Percentiles rank a stretch among this genome's conserved stretches.
Evolutionary conservation across 352 stramenopile genomes (phyloP).

Genomic region (Globisporangium sylvaticum): DNA sequence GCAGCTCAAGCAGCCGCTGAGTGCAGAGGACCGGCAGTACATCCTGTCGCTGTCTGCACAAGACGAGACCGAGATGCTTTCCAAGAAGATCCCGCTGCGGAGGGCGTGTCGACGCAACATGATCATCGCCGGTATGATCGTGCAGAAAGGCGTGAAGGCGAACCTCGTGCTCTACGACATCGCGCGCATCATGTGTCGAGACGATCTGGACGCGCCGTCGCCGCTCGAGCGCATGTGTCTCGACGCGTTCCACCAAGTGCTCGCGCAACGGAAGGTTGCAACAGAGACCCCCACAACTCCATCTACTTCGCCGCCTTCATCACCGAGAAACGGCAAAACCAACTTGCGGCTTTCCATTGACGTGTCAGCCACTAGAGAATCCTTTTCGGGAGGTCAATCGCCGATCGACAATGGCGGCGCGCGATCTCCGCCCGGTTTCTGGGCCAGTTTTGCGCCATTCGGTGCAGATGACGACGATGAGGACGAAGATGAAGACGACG

Average conservation of each 20-base stretch:
- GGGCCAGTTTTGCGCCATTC: slow-evolving; percentile 71
- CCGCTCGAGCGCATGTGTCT: slow-evolving; percentile 59
- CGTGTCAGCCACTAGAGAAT: slow-evolving; percentile 21
- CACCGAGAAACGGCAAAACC: slow-evolving; percentile 15
- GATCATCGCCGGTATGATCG: slow-evolving; percentile 71
- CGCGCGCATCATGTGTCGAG: slow-evolving; percentile 79
- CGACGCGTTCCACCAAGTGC: slow-evolving; percentile 65
- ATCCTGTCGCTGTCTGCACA: slow-evolving; percentile 54
- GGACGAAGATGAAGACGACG: slow-evolving; percentile 35
- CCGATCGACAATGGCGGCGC: slow-evolving; percentile 42
- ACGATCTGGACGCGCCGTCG: slow-evolving; percentile 75
- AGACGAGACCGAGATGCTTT: slow-evolving; percentile 50
- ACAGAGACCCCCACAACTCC: no score
- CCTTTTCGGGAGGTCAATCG: slow-evolving; percentile 18
- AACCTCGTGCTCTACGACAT: slow-evolving; percentile 68
- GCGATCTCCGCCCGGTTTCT: slow-evolving; percentile 70
- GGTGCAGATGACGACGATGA: slow-evolving; percentile 51
- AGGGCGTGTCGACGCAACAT: slow-evolving; percentile 74
- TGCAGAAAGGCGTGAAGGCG: slow-evolving; percentile 72
- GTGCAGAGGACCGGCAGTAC: slow-evolving; percentile 54
- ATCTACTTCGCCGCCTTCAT: slow-evolving; percentile 3
- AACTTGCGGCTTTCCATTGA: slow-evolving; percentile 58
- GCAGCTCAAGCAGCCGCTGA: slow-evolving; percentile 80
- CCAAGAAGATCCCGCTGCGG: slow-evolving; percentile 71
- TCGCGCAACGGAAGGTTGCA: slow-evolving; percentile 19